These are phyloP conservation scores for Tympanopsis confertula DNA, from an alignment of 2,329 filamentous ascomycete species.

Conservation along the genomic window DNA sequence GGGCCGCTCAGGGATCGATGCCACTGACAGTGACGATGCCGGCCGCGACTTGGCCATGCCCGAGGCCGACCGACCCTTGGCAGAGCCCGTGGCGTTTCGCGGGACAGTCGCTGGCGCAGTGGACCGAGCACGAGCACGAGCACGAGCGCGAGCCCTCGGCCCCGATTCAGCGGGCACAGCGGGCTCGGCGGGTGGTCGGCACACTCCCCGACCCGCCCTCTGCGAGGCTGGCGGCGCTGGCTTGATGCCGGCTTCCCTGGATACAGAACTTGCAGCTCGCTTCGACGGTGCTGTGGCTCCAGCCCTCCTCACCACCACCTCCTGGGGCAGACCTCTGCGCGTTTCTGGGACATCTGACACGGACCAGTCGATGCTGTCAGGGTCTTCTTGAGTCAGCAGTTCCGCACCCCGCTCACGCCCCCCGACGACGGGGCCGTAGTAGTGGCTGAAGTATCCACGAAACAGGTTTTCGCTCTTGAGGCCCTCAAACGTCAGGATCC, in stretches of 20 bases:
- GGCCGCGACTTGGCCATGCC: constrained; percentile 29
- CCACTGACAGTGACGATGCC: constrained; percentile 9
- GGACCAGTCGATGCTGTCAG: constrained; percentile 51
- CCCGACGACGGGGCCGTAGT: constrained; percentile 53
- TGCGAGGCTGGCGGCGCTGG: constrained; percentile 15
- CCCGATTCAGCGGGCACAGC: constrained; percentile 19
- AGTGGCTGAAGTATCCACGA: constrained; percentile 50
- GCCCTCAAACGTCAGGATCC: constrained; percentile 41
- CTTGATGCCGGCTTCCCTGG: constrained; percentile 23
- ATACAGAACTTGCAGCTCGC: constrained; percentile 39
- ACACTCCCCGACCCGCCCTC: constrained; percentile 12
- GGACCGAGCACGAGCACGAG: constrained; percentile 39
- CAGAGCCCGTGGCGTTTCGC: constrained; percentile 75
- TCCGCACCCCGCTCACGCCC: constrained; percentile 50
- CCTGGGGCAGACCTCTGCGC: constrained; percentile 16
- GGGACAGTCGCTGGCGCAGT: constrained; percentile 57
- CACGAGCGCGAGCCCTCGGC: constrained; percentile 28
- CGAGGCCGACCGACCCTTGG: constrained; percentile 54
- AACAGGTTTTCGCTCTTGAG: constrained; percentile 46
- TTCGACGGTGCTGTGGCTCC: constrained; percentile 22
- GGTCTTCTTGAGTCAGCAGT: constrained; percentile 53
- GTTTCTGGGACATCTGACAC: constrained; percentile 41
- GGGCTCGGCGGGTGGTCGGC: constrained; percentile 13
- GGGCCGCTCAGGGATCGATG: background rate
- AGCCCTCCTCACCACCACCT: constrained; percentile 6